Evolutionary conservation across 345 rosid genomes (phyloP), one percentile per base, ranked within the genome.

Genomic region (Rhizophora apiculata): DNA sequence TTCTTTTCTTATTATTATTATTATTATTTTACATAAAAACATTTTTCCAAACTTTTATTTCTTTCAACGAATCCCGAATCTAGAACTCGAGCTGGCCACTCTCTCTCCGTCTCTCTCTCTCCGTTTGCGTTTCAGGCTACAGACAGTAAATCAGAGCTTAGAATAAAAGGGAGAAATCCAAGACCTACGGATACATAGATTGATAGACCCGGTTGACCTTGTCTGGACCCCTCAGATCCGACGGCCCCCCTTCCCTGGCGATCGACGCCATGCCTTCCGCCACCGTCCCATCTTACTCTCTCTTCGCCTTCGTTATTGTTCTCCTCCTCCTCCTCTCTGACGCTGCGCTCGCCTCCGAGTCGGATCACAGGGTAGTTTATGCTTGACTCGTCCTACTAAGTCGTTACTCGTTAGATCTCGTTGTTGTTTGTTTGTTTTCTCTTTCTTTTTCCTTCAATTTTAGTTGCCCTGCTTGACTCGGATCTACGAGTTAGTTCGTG

Each of bases 361-460:
- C 91, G 54, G 96, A 94, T 87, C 98, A 94, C 88, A 89, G 87
- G 96, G 98, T 94, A 80, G 70, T 54, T 29, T 18, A 26, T 51
- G 54, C 19, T 8, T 67, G 24, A 24, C 31, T 36, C 36, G 49
- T 31, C 46, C 34, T 68, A 62, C 2, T 6, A 3, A 1, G 1
- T 5, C 9, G 34, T 43, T 4, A 8, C 29, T 67, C 24, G 27
- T 82, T 26, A 76, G 88, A 81, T 83, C 85, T 73, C 67, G 77
- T 26, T n/a, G 16, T 21, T 27, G 29, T 56, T 55, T 53, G 22
- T 10, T 19, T 24, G 19, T 19, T 53, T 53, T 2, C 16, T 20
- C 19, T 53, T 53, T 53, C 7, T 24, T 13, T 43, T 3, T 13
- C 18, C 49, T 3, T 43, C 49, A 63, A 54, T 29, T 62, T 69